Evolutionary conservation across 352 stramenopile genomes (phyloP).

Genomic region (Phytophthora melonis): DNA sequence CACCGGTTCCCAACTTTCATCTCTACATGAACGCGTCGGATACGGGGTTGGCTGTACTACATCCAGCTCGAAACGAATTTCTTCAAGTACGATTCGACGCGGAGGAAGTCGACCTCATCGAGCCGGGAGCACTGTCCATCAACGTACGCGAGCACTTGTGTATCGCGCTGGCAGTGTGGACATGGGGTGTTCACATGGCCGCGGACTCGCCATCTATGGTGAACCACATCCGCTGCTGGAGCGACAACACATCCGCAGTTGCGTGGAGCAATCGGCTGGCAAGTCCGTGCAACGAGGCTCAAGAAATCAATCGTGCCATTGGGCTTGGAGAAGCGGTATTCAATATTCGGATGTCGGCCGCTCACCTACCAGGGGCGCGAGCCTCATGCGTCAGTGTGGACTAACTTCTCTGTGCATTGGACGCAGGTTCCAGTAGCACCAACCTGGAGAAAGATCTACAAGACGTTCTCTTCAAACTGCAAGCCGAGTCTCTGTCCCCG

Average conservation of each 20-base stretch:
- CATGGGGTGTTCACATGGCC: too few relatives aligned
- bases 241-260: slow-evolving; percentile 9
- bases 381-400: neutral
- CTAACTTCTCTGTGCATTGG: slow-evolving; percentile 7
- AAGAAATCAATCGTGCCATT: slow-evolving; percentile 4
- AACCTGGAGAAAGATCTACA: neutral
- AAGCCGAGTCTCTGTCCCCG: slow-evolving; percentile 6
- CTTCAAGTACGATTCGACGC: slow-evolving; percentile 16
- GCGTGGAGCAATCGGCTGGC: neutral
- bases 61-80: slow-evolving; percentile 14
- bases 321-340: slow-evolving; percentile 5
- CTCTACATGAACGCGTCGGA: slow-evolving; percentile 25
- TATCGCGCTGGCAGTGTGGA: slow-evolving; percentile 7
- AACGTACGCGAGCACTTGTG: slow-evolving; percentile 28
- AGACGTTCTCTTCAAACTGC: slow-evolving; percentile 10
- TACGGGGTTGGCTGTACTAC: slow-evolving; percentile 4
- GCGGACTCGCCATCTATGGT: too few relatives aligned
- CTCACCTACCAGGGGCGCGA: slow-evolving; percentile 3
- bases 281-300: neutral
- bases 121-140: slow-evolving; percentile 1
- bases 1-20: neutral
- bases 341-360: neutral
- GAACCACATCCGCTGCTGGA: slow-evolving; percentile 1
- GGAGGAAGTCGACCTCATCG: neutral
- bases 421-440: slow-evolving; percentile 2